Percentiles rank a stretch among this genome's conserved stretches.
phyloP scores from a whole-genome alignment of 768 basidiomycete species.

The Daedaleopsis nitida region DNA sequence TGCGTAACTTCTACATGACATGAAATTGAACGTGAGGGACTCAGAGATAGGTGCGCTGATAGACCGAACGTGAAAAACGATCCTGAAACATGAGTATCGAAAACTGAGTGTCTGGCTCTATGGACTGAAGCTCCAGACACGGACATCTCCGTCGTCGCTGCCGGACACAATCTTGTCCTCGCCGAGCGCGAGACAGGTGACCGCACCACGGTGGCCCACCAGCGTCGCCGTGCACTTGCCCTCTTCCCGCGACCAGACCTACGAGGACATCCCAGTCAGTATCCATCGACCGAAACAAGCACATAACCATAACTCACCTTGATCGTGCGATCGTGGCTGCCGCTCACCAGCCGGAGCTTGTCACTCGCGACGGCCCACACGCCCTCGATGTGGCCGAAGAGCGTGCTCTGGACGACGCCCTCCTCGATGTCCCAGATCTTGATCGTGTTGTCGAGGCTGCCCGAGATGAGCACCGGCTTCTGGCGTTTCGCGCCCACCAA shows the following conservation, averaged over 20 bases:
- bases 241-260: conserved; percentile 95
- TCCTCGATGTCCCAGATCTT: conserved; percentile 95
- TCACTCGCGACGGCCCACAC: conserved; percentile 97
- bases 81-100: too few relatives aligned
- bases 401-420: conserved; percentile 73
- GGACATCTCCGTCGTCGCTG: conserved; percentile 87
- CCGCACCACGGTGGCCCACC: conserved; percentile 92
- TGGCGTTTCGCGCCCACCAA: conserved; percentile 22
- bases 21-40: too few relatives aligned
- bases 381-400: conserved; percentile 98
- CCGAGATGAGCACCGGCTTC: conserved; percentile 82
- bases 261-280: not conserved
- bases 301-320: too few relatives aligned
- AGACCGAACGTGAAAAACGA: too few relatives aligned
- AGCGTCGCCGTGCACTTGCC: conserved; percentile 86
- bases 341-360: conserved; percentile 87
- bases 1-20: not conserved
- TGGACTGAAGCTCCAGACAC: conserved; percentile 64
- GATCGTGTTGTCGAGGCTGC: conserved; percentile 93
- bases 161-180: conserved; percentile 98
- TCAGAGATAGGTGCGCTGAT: too few relatives aligned
- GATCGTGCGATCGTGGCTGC: conserved; percentile 95
- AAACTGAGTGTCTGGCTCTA: not conserved
- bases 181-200: conserved; percentile 85
- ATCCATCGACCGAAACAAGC: too few relatives aligned